Evolutionary conservation across 2,329 filamentous ascomycete genomes (phyloP).

Genomic region (Bertia moriformis): DNA sequence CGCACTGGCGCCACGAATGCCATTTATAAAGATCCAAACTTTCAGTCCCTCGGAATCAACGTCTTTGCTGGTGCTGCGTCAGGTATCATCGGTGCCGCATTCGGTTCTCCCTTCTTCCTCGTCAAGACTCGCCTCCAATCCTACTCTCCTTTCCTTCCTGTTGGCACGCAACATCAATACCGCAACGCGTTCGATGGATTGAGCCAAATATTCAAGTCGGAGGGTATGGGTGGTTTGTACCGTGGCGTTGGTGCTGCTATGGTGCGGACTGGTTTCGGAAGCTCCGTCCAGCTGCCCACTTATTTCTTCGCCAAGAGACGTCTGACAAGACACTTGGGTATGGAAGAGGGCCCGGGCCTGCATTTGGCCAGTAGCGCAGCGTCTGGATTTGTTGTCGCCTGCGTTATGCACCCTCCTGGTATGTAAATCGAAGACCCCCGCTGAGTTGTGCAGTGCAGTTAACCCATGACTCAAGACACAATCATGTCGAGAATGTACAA

Average conservation of each 20-base stretch:
- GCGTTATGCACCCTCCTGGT: constrained; percentile 94
- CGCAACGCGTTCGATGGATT: constrained; percentile 73
- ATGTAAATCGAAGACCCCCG: constrained; percentile 19
- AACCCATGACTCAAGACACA: constrained; percentile 47
- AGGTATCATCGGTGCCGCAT: constrained; percentile 80
- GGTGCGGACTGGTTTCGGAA: constrained; percentile 90
- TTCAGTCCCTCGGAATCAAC: constrained; percentile 79
- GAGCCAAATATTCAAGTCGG: constrained; percentile 59
- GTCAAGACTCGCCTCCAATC: constrained; percentile 94
- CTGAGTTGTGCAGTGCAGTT: not conserved
- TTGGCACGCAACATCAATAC: constrained; percentile 94
- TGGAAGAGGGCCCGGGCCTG: constrained; percentile 79
- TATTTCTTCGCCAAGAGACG: constrained; percentile 95
- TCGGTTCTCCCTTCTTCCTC: constrained; percentile 90
- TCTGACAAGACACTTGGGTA: constrained; percentile 66
- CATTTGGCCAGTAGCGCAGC: constrained; percentile 79
- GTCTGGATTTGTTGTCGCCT: constrained; percentile 92
- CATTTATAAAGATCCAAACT: constrained; percentile 56
- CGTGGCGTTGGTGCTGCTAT: constrained; percentile 83
- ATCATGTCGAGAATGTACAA: constrained; percentile 99
- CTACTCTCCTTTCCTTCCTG: constrained; percentile 79
- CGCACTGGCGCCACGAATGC: constrained; percentile 56
- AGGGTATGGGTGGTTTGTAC: constrained; percentile 74
- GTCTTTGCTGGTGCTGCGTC: constrained; percentile 83
- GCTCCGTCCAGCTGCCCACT: constrained; percentile 87